phyloP scores from a whole-genome alignment of 1,139 yeast genomes.

The Arxiozyma slooffiae region DNA sequence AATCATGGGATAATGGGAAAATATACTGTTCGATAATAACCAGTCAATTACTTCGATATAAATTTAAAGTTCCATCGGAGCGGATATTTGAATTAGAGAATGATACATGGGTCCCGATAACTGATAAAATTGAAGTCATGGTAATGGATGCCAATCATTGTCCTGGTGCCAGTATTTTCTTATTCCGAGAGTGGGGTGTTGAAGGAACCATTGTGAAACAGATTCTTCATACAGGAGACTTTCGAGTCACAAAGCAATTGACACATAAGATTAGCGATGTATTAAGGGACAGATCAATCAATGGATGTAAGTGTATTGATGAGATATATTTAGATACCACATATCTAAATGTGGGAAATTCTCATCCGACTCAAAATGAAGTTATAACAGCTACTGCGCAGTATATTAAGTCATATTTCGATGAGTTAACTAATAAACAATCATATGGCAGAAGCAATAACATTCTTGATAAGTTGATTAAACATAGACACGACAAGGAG shows the following conservation, averaged over 20 bases:
- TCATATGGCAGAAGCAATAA: neutral
- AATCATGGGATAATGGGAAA: constrained; percentile 60
- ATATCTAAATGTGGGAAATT: constrained; percentile 62
- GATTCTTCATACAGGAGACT: constrained; percentile 85
- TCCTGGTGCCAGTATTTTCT: constrained; percentile 82
- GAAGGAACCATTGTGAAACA: constrained; percentile 8
- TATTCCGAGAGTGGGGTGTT: constrained; percentile 45
- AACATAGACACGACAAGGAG: constrained; percentile 20
- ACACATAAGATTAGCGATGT: neutral
- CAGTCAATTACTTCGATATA: constrained; percentile 42
- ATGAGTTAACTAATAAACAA: constrained; percentile 2
- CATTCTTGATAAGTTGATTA: neutral
- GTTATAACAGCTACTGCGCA: constrained; percentile 53
- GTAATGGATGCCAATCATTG: constrained; percentile 86
- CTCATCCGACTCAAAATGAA: constrained; percentile 65
- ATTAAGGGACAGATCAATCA: neutral
- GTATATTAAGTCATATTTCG: constrained; percentile 34
- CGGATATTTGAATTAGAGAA: constrained; percentile 42
- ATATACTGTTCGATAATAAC: constrained; percentile 70
- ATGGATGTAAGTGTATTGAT: constrained; percentile 33
- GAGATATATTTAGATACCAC: constrained; percentile 79
- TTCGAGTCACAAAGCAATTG: constrained; percentile 47
- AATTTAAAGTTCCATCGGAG: constrained; percentile 44
- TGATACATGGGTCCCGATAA: constrained; percentile 32
- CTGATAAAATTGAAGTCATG: constrained; percentile 48